A percentile compares a stretch with the other conserved stretches of the same genome.
These are phyloP conservation scores for Dimocarpus longan DNA, from an alignment of 345 rosid species.

Conservation along the genomic window DNA sequence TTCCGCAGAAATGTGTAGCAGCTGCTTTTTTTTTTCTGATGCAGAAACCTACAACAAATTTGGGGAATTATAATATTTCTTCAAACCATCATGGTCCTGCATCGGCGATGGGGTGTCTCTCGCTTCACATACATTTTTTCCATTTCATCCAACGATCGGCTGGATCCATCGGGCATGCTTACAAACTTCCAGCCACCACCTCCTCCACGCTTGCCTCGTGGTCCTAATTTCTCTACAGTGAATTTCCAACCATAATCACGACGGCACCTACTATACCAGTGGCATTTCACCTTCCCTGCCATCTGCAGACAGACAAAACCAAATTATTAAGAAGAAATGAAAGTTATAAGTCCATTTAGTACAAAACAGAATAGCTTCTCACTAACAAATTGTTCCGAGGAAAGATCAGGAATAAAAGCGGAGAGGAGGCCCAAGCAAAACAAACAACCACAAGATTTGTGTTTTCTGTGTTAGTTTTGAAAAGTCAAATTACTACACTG, in stretches of 20 bases:
- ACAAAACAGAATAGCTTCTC: not conserved
- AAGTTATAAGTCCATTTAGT: not conserved
- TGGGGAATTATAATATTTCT: no score
- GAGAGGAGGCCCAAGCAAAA: not conserved
- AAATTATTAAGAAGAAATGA: not conserved
- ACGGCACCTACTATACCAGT: conserved; percentile 86
- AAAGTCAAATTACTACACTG: not conserved
- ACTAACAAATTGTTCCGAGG: not conserved
- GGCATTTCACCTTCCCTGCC: conserved; percentile 78
- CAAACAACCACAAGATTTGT: not conserved
- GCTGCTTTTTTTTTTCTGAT: not conserved
- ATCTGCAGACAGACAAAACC: conserved; percentile 43
- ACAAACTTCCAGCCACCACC: conserved; percentile 97
- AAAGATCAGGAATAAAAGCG: not conserved
- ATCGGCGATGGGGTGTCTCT: conserved; percentile 81
- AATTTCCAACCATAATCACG: conserved; percentile 81
- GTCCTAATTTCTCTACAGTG: conserved; percentile 87
- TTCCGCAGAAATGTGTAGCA: not conserved
- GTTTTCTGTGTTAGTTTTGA: not conserved
- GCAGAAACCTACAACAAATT: conserved; percentile 5
- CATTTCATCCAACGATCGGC: conserved; percentile 70
- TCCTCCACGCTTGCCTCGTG: conserved; percentile 76
- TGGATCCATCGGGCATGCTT: conserved; percentile 91
- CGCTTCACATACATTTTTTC: conserved; percentile 87
- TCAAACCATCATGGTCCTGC: conserved; percentile 61